Conservation (phyloP, 495 filamentous ascomycete species). For the Xylaria castorea region DNA sequence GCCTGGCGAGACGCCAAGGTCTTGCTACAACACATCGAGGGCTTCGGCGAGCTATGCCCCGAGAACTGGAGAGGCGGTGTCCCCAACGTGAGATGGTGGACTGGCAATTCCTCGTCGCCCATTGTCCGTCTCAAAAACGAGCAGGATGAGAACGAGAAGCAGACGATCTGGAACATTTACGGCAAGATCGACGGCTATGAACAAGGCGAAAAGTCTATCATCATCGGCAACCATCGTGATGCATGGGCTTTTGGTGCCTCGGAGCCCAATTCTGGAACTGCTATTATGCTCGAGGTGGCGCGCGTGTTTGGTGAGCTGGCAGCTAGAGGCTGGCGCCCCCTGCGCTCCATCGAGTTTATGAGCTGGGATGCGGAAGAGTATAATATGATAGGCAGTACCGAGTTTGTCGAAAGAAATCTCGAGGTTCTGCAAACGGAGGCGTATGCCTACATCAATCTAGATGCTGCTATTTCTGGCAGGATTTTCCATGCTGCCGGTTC, state of each 20-base stretch:
- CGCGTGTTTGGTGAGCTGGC: constrained; percentile 81
- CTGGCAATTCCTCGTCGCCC: constrained; percentile 77
- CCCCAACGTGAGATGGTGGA: constrained; percentile 79
- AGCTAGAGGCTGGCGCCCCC: constrained; percentile 82
- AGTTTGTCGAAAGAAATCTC: constrained; percentile 91
- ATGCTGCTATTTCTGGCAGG: constrained; percentile 77
- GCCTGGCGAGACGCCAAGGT: constrained; percentile 86
- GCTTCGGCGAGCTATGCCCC: constrained; percentile 73
- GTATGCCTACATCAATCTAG: constrained; percentile 91
- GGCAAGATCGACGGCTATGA: constrained; percentile 84
- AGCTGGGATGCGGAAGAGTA: constrained; percentile 96
- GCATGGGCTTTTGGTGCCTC: constrained; percentile 89
- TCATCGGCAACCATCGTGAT: constrained; percentile 93
- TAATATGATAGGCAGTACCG: constrained; percentile 92
- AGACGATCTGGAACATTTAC: constrained; percentile 89
- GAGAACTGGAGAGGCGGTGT: constrained; percentile 79
- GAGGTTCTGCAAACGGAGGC: constrained; percentile 75
- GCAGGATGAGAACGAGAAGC: constrained; percentile 81
- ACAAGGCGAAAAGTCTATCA: constrained; percentile 81
- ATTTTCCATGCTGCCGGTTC: constrained; percentile 78
- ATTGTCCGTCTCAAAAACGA: constrained; percentile 84
- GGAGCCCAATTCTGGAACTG: constrained; percentile 87
- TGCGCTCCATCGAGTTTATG: constrained; percentile 90
- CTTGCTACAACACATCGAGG: constrained; percentile 78
- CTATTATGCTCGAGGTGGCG: constrained; percentile 86